phyloP scores from a whole-genome alignment of 129 eudicot species.

The Flaveria bidentis region DNA sequence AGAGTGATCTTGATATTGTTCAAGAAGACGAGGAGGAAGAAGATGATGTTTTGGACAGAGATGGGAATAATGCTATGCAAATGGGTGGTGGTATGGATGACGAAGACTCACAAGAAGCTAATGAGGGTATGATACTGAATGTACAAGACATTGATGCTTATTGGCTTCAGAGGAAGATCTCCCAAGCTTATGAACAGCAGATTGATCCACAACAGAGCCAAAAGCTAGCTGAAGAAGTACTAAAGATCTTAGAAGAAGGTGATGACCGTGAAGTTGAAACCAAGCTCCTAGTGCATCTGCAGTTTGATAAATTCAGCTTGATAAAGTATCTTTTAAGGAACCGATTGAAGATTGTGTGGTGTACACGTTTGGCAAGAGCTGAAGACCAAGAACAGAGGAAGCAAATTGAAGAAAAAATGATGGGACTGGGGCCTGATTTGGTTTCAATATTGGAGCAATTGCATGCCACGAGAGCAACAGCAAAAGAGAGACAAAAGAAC shows the following conservation, averaged over 20 bases:
- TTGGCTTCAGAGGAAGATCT: conserved; percentile 97
- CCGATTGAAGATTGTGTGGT: conserved; percentile 88
- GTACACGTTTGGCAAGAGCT: conserved; percentile 94
- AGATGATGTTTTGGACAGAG: conserved; percentile 62
- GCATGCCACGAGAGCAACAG: conserved; percentile 95
- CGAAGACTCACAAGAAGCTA: conserved; percentile 70
- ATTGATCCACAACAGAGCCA: conserved; percentile 97
- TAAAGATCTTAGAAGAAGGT: conserved; percentile 87
- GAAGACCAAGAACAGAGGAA: conserved; percentile 88
- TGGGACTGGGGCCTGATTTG: conserved; percentile 60
- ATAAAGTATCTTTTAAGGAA: conserved; percentile 74
- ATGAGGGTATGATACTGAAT: conserved; percentile 84
- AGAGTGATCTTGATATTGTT: conserved; percentile 76
- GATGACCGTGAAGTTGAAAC: conserved; percentile 85
- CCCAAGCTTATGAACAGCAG: conserved; percentile 89
- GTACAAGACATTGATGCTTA: conserved; percentile 96
- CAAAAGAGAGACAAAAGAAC: conserved; percentile 91
- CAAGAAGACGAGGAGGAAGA: conserved; percentile 90
- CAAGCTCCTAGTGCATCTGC: conserved; percentile 71
- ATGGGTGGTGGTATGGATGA: conserved; percentile 95
- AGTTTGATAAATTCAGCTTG: conserved; percentile 76
- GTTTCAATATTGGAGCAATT: conserved; percentile 84
- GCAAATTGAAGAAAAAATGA: conserved; percentile 82
- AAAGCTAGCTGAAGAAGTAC: conserved; percentile 88
- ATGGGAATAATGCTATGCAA: conserved; percentile 79